Evolutionary conservation across 768 basidiomycete species (phyloP).

Genomic region (Leucocoprinus leucothites): DNA sequence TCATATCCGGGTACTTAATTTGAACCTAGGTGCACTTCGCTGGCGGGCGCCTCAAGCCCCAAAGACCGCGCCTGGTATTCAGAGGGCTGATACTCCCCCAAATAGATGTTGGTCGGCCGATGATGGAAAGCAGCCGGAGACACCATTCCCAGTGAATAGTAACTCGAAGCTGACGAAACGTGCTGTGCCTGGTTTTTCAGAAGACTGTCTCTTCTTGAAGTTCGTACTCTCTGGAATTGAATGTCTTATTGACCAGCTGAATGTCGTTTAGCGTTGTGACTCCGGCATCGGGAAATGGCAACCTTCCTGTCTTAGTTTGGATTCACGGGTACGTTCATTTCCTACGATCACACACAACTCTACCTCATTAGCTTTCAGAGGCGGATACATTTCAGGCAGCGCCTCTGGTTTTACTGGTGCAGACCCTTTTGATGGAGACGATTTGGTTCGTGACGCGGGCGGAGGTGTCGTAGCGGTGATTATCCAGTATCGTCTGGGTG

Average conservation of each 20-base stretch:
- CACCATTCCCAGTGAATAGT: constrained; percentile 19
- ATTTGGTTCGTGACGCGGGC: constrained; percentile 32
- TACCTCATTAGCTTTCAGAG: background rate
- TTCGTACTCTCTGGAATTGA: constrained; percentile 14
- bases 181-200: constrained; percentile 16
- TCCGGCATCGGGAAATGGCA: constrained; percentile 25
- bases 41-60: constrained; percentile 21
- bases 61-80: background rate
- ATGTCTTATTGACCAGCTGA: background rate
- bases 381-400: constrained; percentile 8
- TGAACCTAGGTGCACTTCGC: constrained; percentile 19
- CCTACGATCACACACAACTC: too few relatives aligned
- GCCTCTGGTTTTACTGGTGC: constrained; percentile 22
- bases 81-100: constrained; percentile 1
- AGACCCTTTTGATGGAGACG: constrained; percentile 13
- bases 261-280: constrained; percentile 28
- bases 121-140: constrained; percentile 6
- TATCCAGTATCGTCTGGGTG: constrained; percentile 43
- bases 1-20: background rate
- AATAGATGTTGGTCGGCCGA: constrained; percentile 5
- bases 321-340: constrained; percentile 36
- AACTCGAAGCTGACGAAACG: too few relatives aligned
- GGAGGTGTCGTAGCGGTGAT: constrained; percentile 34
- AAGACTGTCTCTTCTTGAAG: constrained; percentile 42
- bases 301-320: constrained; percentile 39